A percentile compares a stretch with the other conserved stretches of the same genome.
These are phyloP conservation scores for Lactarius quietus DNA, from an alignment of 768 basidiomycete species.

Conservation along the genomic window DNA sequence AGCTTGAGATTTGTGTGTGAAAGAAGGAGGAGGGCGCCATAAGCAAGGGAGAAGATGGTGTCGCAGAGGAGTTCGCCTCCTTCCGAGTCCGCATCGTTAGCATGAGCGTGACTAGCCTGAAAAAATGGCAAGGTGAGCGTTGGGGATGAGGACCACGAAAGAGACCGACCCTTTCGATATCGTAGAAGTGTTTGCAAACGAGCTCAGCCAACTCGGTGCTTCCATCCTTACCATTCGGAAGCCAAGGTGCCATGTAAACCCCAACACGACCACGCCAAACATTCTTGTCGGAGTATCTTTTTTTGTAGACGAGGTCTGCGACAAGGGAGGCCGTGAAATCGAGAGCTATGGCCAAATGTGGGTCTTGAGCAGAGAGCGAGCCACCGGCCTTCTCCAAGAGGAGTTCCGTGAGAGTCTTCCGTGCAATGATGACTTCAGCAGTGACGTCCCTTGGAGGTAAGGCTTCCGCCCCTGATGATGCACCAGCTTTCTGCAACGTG, in stretches of 20 bases:
- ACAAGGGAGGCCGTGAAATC: conserved; percentile 71
- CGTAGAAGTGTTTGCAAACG: conserved; percentile 68
- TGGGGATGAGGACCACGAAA: conserved; percentile 6
- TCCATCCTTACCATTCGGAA: conserved; percentile 42
- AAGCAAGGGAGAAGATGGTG: conserved; percentile 92
- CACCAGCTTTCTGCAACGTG: conserved; percentile 80
- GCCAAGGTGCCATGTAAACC: conserved; percentile 68
- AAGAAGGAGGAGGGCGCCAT: conserved; percentile 89
- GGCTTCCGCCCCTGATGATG: conserved; percentile 68
- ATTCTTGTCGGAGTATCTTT: conserved; percentile 50
- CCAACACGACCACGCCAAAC: conserved; percentile 72
- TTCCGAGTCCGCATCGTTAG: conserved; percentile 44
- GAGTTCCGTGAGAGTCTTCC: conserved; percentile 54
- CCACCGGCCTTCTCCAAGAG: conserved; percentile 50
- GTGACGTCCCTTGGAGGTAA: conserved; percentile 67
- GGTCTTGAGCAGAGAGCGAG: conserved; percentile 47
- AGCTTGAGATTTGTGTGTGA: conserved; percentile 92
- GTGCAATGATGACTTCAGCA: conserved; percentile 54
- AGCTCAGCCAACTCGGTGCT: conserved; percentile 54
- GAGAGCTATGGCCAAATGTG: conserved; percentile 57
- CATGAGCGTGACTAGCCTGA: conserved; percentile 57
- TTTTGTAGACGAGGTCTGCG: conserved; percentile 67
- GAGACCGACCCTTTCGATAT: conserved; percentile 58
- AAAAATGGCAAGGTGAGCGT: background rate
- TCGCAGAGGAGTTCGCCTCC: conserved; percentile 89